Evolutionary conservation across 2,329 filamentous ascomycete species (phyloP).

Genomic region (Cladophialophora yegresii): DNA sequence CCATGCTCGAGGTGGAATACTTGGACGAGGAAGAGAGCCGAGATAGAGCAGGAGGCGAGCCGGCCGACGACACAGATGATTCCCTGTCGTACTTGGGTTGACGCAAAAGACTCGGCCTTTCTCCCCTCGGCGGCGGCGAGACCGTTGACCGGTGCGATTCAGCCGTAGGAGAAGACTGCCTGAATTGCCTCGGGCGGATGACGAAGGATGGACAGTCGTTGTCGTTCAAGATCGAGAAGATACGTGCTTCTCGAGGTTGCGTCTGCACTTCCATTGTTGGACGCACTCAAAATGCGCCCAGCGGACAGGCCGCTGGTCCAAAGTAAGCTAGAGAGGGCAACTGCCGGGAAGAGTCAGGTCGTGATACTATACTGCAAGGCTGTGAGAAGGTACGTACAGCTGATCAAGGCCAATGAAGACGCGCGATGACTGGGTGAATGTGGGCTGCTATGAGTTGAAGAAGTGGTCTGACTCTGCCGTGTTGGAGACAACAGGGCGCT

Average conservation of each 20-base stretch:
- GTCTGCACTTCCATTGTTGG: conserved; percentile 38
- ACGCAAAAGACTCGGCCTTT: conserved; percentile 31
- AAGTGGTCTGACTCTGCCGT: neutral
- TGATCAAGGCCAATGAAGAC: conserved; percentile 8
- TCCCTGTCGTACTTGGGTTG: conserved; percentile 31
- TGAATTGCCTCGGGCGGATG: conserved; percentile 41
- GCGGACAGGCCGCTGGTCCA: conserved; percentile 34
- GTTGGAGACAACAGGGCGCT: neutral
- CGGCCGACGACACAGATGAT: conserved; percentile 35
- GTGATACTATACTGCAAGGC: neutral
- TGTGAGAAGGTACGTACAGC: conserved; percentile 21
- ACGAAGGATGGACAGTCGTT: conserved; percentile 52
- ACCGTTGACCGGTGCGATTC: conserved; percentile 2
- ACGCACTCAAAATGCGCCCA: conserved; percentile 32
- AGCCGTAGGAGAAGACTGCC: conserved; percentile 29
- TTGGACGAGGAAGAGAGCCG: conserved; percentile 34
- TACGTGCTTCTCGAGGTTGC: conserved; percentile 35
- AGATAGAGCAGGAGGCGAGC: conserved; percentile 33
- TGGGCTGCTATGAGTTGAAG: neutral
- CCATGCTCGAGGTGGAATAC: conserved; percentile 36
- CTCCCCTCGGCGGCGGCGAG: conserved; percentile 26
- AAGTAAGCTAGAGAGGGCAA: conserved; percentile 22
- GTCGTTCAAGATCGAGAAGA: conserved; percentile 50
- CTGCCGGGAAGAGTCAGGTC: conserved; percentile 17
- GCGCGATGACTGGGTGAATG: neutral